Evolutionary conservation across 208 protist species (phyloP), one percentile per base, ranked within the genome.

Genomic region (Leishmania tarentolae): DNA sequence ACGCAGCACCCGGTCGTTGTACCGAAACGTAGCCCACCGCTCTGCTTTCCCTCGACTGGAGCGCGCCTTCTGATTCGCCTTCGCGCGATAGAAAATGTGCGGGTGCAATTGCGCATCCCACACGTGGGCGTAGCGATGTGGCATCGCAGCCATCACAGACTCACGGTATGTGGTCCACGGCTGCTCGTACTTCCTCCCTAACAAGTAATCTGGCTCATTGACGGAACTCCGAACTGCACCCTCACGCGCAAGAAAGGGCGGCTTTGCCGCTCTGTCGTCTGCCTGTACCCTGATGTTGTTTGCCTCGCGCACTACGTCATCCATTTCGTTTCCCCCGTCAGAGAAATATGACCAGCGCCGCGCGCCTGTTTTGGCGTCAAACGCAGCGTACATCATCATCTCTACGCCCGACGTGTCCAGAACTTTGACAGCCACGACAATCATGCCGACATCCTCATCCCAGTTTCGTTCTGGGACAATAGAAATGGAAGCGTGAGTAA

Each of bases 91-190:
- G 76, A 97, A 87, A 31, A 91, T 78, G 78, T 97, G 93, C 19
- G 92, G 90, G 21, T 80, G 79, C 28, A 98, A 74, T 74, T 91
- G 77, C 19, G 84, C 87, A 83, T 98, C 92, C 93, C 95, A 98
- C 24, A 91, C 90, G 79, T 98, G 95, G 28, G 85, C 76, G 80
- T 95, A 98, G 61, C 80, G 90, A 80, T 98, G 95, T 47, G 95
- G 95, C 81, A 98, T 90, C 24, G 91, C 88, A 3, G 91, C 89
- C 57, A 95, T 91, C 31, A 97, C 75, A 19, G 90, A 90, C 71
- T 97, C 91, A 28, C 92, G 92, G 63, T 90, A 97, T 42, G 71
- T 93, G 0, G 91, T 91, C 93, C 92, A 98, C 53, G 92, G 92
- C 76, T 93, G 88, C 86, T 93, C 90, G 72, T 89, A 86, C 7